Percentiles rank a stretch among this genome's conserved stretches.
phyloP scores from a whole-genome alignment of 192 early-diverging fungal species.

The Lobosporangium transversale region DNA sequence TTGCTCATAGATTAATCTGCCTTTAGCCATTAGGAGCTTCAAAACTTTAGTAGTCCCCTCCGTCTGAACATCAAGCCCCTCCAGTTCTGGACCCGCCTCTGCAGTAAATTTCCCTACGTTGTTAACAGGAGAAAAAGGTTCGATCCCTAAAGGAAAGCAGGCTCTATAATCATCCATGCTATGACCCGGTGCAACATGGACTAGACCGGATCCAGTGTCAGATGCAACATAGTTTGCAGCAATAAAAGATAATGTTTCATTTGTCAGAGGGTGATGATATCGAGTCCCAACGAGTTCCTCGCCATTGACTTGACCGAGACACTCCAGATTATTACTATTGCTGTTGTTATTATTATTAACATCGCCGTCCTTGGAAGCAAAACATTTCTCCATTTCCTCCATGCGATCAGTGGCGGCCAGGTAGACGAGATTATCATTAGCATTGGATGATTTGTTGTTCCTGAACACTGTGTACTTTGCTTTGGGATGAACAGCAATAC shows the following conservation, averaged over 20 bases:
- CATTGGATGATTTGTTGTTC: constrained; percentile 5
- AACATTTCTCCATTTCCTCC: constrained; percentile 38
- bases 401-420: constrained; percentile 36
- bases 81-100: constrained; percentile 68
- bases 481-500: constrained; percentile 42
- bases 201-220: constrained; percentile 77
- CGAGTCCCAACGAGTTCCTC: constrained; percentile 61
- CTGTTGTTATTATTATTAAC: too few species aligned
- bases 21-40: constrained; percentile 51
- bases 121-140: constrained; percentile 75
- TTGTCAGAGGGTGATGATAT: constrained; percentile 67
- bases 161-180: constrained; percentile 83
- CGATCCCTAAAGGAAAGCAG: constrained; percentile 63
- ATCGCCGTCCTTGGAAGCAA: constrained; percentile 11
- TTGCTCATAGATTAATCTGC: constrained; percentile 58
- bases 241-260: constrained; percentile 61
- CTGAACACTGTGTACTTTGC: constrained; percentile 36
- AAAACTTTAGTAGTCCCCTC: constrained; percentile 69
- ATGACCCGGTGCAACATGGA: constrained; percentile 85
- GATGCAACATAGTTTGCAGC: constrained; percentile 71
- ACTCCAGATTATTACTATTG: too few species aligned
- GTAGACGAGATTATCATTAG: constrained; percentile 20
- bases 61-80: constrained; percentile 66
- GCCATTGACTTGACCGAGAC: constrained; percentile 44
- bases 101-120: constrained; percentile 70